Evolutionary conservation across 2,329 filamentous ascomycete genomes (phyloP), one percentile per base, ranked within the genome.

Genomic region (Neocatenulostroma microsporum): DNA sequence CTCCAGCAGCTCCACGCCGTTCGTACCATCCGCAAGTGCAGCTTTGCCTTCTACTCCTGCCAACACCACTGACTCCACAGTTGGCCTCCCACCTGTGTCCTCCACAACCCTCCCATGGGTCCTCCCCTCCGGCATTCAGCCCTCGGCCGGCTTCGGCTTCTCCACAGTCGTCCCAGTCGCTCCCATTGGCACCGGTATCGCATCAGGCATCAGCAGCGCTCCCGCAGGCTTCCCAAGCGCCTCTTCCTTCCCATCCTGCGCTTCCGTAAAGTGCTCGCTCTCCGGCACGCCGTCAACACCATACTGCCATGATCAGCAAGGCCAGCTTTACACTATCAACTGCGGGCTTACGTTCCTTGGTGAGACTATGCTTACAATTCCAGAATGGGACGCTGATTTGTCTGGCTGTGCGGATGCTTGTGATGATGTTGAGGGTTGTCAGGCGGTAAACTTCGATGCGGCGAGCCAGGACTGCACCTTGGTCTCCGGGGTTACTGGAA

Each of bases 281-380:
- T 9, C 27, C 7, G 27, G 27, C n/a, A 37, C 34, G 10, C 26
- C 34, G 9, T 26, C 20, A 5, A 37, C 34, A 14, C 34, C 34
- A 10, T 37, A 30, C 34, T 37, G 34, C 27, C 34, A 37, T 15
- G 34, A 30, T 13, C 4, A 3, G n/a, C 4, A 8, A 8, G 26
- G 12, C 7, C 8, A 37, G 26, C 26, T 37, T 4, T 37, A 37
- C 21, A 37, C 27, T 3, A 26, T 37, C 26, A 37, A 30, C n/a
- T 37, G 34, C 18, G 34, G 34, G 11, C 8, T 37, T 8, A 37
- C n/a, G 5, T 37, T 37, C 27, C n/a, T 21, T n/a, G 34, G 34
- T 19, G n/a, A 19, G 18, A 30, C 27, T 10, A 37, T 37, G 34
- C 5, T 30, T 19, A 23, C 20, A 4, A 17, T 30, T 4, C 18